phyloP scores from a whole-genome alignment of 495 filamentous ascomycete species.

The Pyrenula massariospora region DNA sequence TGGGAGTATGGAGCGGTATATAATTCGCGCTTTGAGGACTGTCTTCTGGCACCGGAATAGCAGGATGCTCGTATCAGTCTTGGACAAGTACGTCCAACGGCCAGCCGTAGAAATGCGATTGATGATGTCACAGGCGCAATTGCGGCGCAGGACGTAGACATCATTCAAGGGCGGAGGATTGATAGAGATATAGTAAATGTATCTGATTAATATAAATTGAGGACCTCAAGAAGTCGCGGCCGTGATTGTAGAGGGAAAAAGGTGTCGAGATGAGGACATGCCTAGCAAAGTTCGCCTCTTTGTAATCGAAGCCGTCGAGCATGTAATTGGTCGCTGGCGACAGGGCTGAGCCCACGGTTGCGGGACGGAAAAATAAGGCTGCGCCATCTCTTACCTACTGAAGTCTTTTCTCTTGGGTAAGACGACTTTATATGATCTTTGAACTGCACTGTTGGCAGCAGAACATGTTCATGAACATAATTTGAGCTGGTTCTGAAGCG shows the following conservation, averaged over 20 bases:
- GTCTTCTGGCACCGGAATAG: constrained; percentile 51
- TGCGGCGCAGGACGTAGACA: constrained; percentile 25
- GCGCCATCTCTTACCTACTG: not conserved
- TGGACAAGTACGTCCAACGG: constrained; percentile 31
- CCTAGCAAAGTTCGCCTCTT: not conserved
- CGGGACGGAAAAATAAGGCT: not conserved
- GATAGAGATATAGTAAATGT: too few species aligned
- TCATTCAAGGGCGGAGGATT: too few species aligned
- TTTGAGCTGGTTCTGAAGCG: too few species aligned
- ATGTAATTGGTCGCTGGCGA: not conserved
- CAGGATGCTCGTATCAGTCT: constrained; percentile 36
- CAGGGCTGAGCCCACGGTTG: not conserved
- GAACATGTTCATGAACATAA: too few species aligned
- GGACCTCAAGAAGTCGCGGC: too few species aligned
- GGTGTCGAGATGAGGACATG: too few species aligned
- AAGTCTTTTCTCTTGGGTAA: too few species aligned
- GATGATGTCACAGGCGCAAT: constrained; percentile 40
- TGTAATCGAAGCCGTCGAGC: not conserved
- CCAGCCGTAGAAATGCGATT: constrained; percentile 35
- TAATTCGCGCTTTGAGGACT: constrained; percentile 51
- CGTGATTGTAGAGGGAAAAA: too few species aligned
- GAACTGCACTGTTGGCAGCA: too few species aligned
- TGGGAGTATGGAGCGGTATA: constrained; percentile 35
- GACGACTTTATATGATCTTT: too few species aligned
- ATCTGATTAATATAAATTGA: too few species aligned